Base-by-base conservation (phyloP, 306 rosid species). In the Datisca glomerata region DNA sequence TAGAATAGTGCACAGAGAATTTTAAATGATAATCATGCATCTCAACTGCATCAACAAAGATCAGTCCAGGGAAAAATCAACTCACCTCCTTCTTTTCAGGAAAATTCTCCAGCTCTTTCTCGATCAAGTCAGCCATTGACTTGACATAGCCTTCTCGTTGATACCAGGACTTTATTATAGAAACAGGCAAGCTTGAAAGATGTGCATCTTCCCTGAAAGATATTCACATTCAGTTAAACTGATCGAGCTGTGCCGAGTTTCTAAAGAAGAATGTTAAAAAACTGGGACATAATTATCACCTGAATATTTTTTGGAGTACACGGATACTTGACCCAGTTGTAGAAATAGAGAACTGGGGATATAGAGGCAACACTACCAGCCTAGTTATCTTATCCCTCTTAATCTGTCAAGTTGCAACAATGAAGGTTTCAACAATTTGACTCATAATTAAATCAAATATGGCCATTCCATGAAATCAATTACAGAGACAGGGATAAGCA, bases 271-370 rank as follows among this genome's bases (percentile, higher is more conserved):
- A 24, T 9, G 12, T 19, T 17, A 34, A 10, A 15, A 41, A 3
- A 21, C 2, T 29, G 11, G 28, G n/a, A 19, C 28, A 2, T 1
- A 11, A 29, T 24, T 18, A 58, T 52, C 53, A 91, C 98, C 94
- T 75, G 80, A 85, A 85, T 31, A 64, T 43, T n/a, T 67, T 75
- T 46, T 73, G 73, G 18, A 91, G 82, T 35, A 85, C 93, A 27
- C 94, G 81, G 53, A 91, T 52, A 60, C 99, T 91, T 25, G 99
- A 91, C 60, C 99, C 99, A 36, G 99, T 91, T n/a, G 99, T 91
- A 37, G 99, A 91, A 63, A 91, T 91, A 68, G 99, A 91, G 62
- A 75, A 91, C 46, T 91, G 99, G 46, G 99, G 99, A 67, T 91
- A 91, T 14, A 91, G 71, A 29, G 99, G 99, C 51, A 91, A 70